phyloP scores from a whole-genome alignment of 2,329 filamentous ascomycete species.

The Fusarium virguliforme region DNA sequence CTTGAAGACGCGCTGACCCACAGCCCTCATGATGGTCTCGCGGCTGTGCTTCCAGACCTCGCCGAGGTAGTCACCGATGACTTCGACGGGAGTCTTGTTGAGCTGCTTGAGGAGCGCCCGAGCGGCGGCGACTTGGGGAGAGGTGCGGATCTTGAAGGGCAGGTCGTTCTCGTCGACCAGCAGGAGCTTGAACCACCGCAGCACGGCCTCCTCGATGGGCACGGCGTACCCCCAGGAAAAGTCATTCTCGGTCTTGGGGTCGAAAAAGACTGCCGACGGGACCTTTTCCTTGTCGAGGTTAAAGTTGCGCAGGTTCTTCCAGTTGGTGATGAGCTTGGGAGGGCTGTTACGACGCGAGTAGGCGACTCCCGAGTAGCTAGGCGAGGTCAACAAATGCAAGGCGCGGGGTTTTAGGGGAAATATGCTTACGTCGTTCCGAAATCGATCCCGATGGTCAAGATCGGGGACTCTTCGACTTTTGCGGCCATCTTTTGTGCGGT shows the following conservation, averaged over 20 bases:
- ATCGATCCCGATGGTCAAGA: slow-evolving; percentile 35
- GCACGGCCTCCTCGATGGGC: slow-evolving; percentile 38
- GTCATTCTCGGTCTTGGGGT: not conserved
- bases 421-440: slow-evolving; percentile 37
- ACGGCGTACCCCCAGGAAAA: slow-evolving; percentile 56
- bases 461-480: not conserved
- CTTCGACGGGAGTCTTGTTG: slow-evolving; percentile 50
- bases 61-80: slow-evolving; percentile 55
- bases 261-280: slow-evolving; percentile 51
- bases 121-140: slow-evolving; percentile 42
- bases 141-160: slow-evolving; percentile 43
- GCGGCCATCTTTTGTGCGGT: not conserved
- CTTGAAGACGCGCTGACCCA: slow-evolving; percentile 45
- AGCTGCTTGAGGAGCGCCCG: slow-evolving; percentile 10
- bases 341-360: slow-evolving; percentile 53
- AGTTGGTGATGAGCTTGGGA: slow-evolving; percentile 55
- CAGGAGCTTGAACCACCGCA: slow-evolving; percentile 63
- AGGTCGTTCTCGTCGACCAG: slow-evolving; percentile 58
- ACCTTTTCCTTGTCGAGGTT: slow-evolving; percentile 56
- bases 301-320: slow-evolving; percentile 43
- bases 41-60: slow-evolving; percentile 55
- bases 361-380: slow-evolving; percentile 61
- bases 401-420: accelerated
- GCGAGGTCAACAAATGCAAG: slow-evolving; percentile 14
- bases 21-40: slow-evolving; percentile 47